A percentile compares a stretch with the other conserved stretches of the same genome.
Conservation (phyloP, 305 asterid species). For the Vinca major region DNA sequence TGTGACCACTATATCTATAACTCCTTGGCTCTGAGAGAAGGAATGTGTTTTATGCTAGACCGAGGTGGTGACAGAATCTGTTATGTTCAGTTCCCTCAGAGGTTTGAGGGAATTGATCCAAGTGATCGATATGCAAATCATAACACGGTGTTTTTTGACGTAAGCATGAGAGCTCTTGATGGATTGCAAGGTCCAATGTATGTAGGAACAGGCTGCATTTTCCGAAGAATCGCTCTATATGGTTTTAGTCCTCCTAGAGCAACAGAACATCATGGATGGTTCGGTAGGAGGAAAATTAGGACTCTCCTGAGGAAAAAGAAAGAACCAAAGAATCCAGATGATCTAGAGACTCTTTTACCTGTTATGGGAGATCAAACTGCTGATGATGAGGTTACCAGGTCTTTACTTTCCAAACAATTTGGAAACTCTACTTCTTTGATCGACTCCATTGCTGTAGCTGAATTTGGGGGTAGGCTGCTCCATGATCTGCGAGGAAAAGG, state of each 20-base stretch:
- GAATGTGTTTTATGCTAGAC: conserved; percentile 95
- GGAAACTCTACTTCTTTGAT: conserved; percentile 64
- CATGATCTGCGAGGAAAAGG: conserved; percentile 77
- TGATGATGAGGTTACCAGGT: conserved; percentile 33
- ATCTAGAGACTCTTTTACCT: conserved; percentile 53
- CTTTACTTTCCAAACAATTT: conserved; percentile 48
- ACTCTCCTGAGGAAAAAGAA: conserved; percentile 43
- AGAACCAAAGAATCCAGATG: conserved; percentile 21
- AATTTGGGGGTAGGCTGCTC: conserved; percentile 74
- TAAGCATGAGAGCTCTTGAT: conserved; percentile 83
- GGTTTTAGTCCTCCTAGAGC: conserved; percentile 89
- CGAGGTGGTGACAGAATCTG: conserved; percentile 85
- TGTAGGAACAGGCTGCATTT: conserved; percentile 87
- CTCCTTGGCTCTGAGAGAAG: conserved; percentile 64
- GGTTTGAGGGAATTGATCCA: conserved; percentile 87
- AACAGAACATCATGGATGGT: conserved; percentile 82
- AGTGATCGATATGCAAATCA: conserved; percentile 85
- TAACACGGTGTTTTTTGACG: conserved; percentile 88
- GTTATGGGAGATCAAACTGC: conserved; percentile 35
- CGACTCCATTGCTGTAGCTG: conserved; percentile 77
- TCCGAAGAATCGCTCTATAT: conserved; percentile 66
- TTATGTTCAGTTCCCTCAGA: conserved; percentile 77
- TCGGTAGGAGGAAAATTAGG: conserved; percentile 46
- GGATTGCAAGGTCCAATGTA: conserved; percentile 95
- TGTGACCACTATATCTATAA: conserved; percentile 88